Evolutionary conservation across 1,284 basidiomycete species (phyloP).

Genomic region (Marasmius tenuissimus): DNA sequence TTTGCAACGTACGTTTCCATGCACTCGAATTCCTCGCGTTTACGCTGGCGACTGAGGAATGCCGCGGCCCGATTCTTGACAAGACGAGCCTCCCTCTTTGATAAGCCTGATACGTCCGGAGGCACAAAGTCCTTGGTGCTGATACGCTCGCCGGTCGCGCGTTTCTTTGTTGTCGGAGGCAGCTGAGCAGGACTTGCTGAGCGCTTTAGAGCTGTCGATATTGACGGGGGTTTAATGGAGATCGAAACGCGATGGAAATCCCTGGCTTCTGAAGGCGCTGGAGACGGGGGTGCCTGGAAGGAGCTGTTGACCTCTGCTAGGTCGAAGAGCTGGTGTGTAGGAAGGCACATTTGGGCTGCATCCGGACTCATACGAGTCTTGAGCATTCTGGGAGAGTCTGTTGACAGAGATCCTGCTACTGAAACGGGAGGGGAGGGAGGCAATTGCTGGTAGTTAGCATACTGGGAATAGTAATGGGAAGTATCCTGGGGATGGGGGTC

Average conservation of each 20-base stretch:
- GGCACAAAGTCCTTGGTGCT: slow-evolving; percentile 83
- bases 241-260: slow-evolving; percentile 24
- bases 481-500: slow-evolving; percentile 36
- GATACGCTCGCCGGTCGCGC: slow-evolving; percentile 62
- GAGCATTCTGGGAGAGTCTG: slow-evolving; percentile 53
- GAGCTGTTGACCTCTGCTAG: slow-evolving; percentile 37
- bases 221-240: slow-evolving; percentile 19
- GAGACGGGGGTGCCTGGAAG: slow-evolving; percentile 35
- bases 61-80: slow-evolving; percentile 92
- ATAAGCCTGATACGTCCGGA: slow-evolving; percentile 84
- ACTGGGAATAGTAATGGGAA: slow-evolving; percentile 31
- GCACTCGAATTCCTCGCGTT: slow-evolving; percentile 88
- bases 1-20: slow-evolving; percentile 74
- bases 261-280: slow-evolving; percentile 32
- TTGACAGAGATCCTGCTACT: slow-evolving; percentile 35
- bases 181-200: slow-evolving; percentile 19
- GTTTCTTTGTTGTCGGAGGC: slow-evolving; percentile 53
- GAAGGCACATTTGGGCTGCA: slow-evolving; percentile 54
- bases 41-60: slow-evolving; percentile 86
- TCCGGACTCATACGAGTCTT: slow-evolving; percentile 46
- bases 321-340: slow-evolving; percentile 73
- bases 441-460: slow-evolving; percentile 46
- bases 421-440: slow-evolving; percentile 54
- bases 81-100: slow-evolving; percentile 86
- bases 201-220: slow-evolving; percentile 9